phyloP scores from a whole-genome alignment of 1,284 basidiomycete genomes.

The Ceratobasidium sp. region DNA sequence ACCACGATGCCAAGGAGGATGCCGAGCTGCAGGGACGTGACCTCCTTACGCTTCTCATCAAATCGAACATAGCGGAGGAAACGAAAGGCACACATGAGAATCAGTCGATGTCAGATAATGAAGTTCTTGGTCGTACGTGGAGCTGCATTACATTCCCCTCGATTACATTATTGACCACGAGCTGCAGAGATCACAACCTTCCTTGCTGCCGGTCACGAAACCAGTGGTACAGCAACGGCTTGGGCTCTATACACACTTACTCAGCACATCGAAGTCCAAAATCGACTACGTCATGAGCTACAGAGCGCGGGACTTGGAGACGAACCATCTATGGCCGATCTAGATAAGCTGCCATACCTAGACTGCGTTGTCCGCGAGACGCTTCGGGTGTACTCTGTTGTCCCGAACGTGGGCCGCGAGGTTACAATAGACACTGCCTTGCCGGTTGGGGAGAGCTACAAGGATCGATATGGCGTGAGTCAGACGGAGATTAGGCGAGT shows the following conservation, averaged over 20 bases:
- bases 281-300: slow-evolving; percentile 77
- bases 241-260: slow-evolving; percentile 76
- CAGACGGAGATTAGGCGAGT: slow-evolving; percentile 58
- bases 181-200: slow-evolving; percentile 48
- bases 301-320: slow-evolving; percentile 59
- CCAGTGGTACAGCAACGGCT: slow-evolving; percentile 67
- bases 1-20: slow-evolving; percentile 53
- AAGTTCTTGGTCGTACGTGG: slow-evolving; percentile 78
- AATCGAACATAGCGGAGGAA: slow-evolving; percentile 74
- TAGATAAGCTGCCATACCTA: slow-evolving; percentile 57
- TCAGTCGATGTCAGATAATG: slow-evolving; percentile 76
- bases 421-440: slow-evolving; percentile 55
- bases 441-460: slow-evolving; percentile 58
- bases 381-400: slow-evolving; percentile 53
- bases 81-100: slow-evolving; percentile 60
- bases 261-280: slow-evolving; percentile 68
- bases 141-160: not conserved
- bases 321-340: slow-evolving; percentile 59
- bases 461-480: slow-evolving; percentile 60
- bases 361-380: slow-evolving; percentile 58
- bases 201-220: slow-evolving; percentile 73
- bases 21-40: slow-evolving; percentile 55
- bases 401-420: slow-evolving; percentile 50
- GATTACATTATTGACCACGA: not conserved
- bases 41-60: slow-evolving; percentile 68